Conservation (phyloP, 164 flowering plant species). For the Vitis cinerea region DNA sequence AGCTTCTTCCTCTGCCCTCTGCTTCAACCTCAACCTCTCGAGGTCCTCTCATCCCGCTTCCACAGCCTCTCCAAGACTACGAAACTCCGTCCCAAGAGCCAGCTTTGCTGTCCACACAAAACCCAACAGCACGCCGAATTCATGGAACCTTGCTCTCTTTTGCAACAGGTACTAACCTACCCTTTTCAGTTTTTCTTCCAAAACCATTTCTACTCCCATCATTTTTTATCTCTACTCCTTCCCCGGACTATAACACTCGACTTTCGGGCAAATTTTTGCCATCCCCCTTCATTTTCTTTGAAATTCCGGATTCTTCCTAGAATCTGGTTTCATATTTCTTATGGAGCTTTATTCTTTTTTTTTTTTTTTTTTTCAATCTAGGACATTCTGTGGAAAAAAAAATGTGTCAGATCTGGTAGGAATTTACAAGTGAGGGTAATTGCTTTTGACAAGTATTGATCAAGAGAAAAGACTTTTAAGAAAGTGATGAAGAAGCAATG, state of each 20-base stretch:
- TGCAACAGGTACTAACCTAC: constrained; percentile 22
- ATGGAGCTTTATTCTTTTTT: not conserved
- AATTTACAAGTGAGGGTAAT: too few species aligned
- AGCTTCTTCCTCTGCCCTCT: constrained; percentile 20
- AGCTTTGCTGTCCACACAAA: constrained; percentile 24
- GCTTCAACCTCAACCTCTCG: constrained; percentile 11
- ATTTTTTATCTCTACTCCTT: not conserved
- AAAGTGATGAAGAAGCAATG: not conserved
- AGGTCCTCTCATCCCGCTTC: constrained; percentile 12
- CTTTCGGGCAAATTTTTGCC: too few species aligned
- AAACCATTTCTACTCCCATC: not conserved
- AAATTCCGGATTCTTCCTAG: too few species aligned
- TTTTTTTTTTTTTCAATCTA: not conserved
- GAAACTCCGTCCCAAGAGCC: constrained; percentile 30
- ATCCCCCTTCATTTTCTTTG: too few species aligned
- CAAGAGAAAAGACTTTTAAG: too few species aligned
- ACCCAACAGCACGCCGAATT: constrained; percentile 15
- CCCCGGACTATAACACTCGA: too few species aligned
- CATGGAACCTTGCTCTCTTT: constrained; percentile 23
- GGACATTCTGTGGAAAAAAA: too few species aligned
- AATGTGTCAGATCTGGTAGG: too few species aligned
- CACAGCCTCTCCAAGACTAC: constrained; percentile 15
- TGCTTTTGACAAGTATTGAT: too few species aligned
- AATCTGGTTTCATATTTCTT: too few species aligned
- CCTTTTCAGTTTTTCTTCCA: constrained; percentile 4